Evolutionary conservation across 169 alveolate genomes (phyloP).

Genomic region (Amoebophrya sp.): DNA sequence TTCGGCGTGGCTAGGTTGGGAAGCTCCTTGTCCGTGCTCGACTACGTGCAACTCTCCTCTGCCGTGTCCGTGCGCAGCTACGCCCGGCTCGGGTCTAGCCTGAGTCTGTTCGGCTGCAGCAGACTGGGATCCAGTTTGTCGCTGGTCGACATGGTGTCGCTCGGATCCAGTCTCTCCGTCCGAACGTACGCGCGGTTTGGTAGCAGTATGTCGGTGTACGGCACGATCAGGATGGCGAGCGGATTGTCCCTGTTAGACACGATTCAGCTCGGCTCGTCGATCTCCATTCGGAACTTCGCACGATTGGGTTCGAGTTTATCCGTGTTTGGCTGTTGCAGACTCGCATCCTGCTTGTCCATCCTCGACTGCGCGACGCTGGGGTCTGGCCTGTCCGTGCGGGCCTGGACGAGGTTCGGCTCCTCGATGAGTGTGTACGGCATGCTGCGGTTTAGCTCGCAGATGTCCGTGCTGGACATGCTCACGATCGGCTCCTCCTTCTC

Average conservation of each 20-base stretch:
- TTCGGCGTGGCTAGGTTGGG: neutral
- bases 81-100: neutral
- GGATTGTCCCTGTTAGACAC: neutral
- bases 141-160: neutral
- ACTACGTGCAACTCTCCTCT: neutral
- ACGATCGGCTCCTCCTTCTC: conserved; percentile 17
- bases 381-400: neutral
- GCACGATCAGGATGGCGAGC: neutral
- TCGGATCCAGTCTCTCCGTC: neutral
- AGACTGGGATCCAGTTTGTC: neutral
- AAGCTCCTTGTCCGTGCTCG: conserved; percentile 28
- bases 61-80: neutral
- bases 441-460: neutral
- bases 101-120: conserved; percentile 9
- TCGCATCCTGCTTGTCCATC: neutral
- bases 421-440: neutral
- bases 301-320: neutral
- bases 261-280: neutral
- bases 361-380: neutral
- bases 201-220: neutral
- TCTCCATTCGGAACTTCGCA: neutral
- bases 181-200: conserved; percentile 11
- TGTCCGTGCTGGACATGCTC: neutral
- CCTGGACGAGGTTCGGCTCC: neutral
- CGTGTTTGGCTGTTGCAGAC: neutral